Percentiles rank a stretch among this genome's conserved stretches.
Conservation (phyloP, 2,329 filamentous ascomycete genomes). For the Scytalidium sp. region DNA sequence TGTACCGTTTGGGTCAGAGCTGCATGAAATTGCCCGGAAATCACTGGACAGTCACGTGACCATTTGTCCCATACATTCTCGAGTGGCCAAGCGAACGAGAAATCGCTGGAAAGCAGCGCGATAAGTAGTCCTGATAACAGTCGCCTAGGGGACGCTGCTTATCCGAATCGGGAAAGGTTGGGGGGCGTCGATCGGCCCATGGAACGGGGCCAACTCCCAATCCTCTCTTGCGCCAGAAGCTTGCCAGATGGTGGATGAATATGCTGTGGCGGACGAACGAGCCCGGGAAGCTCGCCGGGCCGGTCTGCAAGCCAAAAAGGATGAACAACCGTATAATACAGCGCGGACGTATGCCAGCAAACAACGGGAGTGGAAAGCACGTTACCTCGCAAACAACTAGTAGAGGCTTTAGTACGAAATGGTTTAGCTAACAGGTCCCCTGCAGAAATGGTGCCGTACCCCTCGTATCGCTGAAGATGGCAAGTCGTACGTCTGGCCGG, state of each 20-base stretch:
- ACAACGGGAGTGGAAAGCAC: constrained; percentile 1
- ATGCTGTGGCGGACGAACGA: constrained; percentile 1
- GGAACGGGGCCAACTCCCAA: too few species aligned
- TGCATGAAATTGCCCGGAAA: neutral
- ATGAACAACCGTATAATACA: constrained; percentile 3
- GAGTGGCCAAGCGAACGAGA: neutral
- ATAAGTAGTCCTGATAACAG: neutral
- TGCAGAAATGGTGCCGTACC: constrained; percentile 1
- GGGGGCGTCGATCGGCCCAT: too few species aligned
- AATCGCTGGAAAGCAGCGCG: neutral
- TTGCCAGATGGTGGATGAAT: neutral
- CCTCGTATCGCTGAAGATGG: constrained; percentile 1
- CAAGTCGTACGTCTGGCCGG: constrained; percentile 3
- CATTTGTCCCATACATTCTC: neutral
- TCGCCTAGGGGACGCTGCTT: too few species aligned
- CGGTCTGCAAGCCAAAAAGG: constrained; percentile 5
- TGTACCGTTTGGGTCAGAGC: too few species aligned
- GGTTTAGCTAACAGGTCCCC: neutral
- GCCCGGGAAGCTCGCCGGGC: constrained; percentile 1
- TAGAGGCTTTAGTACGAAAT: too few species aligned
- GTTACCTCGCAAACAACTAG: too few species aligned
- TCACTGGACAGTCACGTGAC: neutral
- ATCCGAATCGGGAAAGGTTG: too few species aligned
- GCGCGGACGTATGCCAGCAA: neutral
- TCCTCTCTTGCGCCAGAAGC: neutral